phyloP scores from a whole-genome alignment of 176 grass and related monocot species.

The Olyra latifolia region DNA sequence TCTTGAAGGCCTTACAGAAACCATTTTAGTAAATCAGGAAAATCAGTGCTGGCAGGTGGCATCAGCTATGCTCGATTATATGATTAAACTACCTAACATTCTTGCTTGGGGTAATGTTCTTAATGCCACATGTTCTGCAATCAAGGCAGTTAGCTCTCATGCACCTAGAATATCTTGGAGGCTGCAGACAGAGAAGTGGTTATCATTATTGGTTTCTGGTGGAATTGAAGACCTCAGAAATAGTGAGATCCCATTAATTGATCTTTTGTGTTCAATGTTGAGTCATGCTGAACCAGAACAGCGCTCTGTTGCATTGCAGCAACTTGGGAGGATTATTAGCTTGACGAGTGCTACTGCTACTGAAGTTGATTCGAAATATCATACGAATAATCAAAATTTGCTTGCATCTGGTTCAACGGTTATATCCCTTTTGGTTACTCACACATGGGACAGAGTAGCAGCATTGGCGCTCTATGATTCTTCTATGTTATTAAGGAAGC shows the following conservation, averaged over 20 bases:
- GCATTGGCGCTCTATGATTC: slow-evolving; percentile 67
- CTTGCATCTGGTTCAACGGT: slow-evolving; percentile 41
- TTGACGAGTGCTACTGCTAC: slow-evolving; percentile 39
- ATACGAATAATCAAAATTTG: slow-evolving; percentile 40
- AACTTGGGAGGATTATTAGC: slow-evolving; percentile 75
- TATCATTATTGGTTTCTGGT: slow-evolving; percentile 56
- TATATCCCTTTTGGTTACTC: slow-evolving; percentile 56
- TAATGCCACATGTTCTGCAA: slow-evolving; percentile 48
- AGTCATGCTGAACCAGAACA: slow-evolving; percentile 97
- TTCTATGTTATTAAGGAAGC: slow-evolving; percentile 76
- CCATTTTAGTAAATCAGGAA: slow-evolving; percentile 66
- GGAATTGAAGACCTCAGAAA: slow-evolving; percentile 45
- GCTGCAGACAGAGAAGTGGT: slow-evolving; percentile 85
- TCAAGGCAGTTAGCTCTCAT: slow-evolving; percentile 66
- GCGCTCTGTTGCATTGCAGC: slow-evolving; percentile 69
- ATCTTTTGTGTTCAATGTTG: slow-evolving; percentile 76
- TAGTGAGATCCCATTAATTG: slow-evolving; percentile 54
- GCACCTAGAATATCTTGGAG: slow-evolving; percentile 92
- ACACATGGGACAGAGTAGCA: slow-evolving; percentile 76
- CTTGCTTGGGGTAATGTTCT: slow-evolving; percentile 55
- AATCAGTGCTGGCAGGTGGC: slow-evolving; percentile 86
- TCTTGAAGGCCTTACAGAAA: slow-evolving; percentile 57
- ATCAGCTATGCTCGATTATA: slow-evolving; percentile 72
- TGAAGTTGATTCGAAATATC: slow-evolving; percentile 32
- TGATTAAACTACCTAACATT: slow-evolving; percentile 57